Evolutionary conservation across 805 yeast species (phyloP).

Genomic region (Yamadazyma philogaea): DNA sequence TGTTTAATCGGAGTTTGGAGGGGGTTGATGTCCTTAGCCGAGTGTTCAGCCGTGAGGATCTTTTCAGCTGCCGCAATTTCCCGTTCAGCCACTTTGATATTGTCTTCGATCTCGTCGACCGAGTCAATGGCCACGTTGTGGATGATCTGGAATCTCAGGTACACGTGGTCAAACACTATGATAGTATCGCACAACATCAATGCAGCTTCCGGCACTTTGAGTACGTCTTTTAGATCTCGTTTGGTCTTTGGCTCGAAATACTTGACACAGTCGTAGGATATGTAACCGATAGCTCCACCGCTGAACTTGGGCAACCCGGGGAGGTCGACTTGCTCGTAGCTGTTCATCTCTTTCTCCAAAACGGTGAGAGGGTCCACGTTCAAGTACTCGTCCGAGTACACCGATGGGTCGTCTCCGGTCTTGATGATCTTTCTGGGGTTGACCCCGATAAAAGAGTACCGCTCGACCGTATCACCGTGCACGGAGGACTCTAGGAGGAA

Average conservation of each 20-base stretch:
- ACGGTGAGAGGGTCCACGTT: slow-evolving; percentile 78
- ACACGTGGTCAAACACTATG: slow-evolving; percentile 91
- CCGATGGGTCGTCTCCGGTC: slow-evolving; percentile 65
- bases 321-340: slow-evolving; percentile 64
- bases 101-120: slow-evolving; percentile 31
- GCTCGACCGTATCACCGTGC: slow-evolving; percentile 83
- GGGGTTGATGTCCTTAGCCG: slow-evolving; percentile 55
- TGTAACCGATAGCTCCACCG: slow-evolving; percentile 97
- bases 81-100: slow-evolving; percentile 52
- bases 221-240: slow-evolving; percentile 69
- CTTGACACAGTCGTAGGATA: slow-evolving; percentile 93
- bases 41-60: slow-evolving; percentile 42
- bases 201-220: slow-evolving; percentile 86
- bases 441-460: slow-evolving; percentile 89
- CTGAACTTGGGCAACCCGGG: slow-evolving; percentile 81
- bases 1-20: slow-evolving; percentile 69
- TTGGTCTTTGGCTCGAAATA: slow-evolving; percentile 93
- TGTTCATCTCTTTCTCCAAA: slow-evolving; percentile 69
- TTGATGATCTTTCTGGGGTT: slow-evolving; percentile 77
- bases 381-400: slow-evolving; percentile 22
- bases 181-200: slow-evolving; percentile 89
- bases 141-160: slow-evolving; percentile 86
- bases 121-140: slow-evolving; percentile 61
- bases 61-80: slow-evolving; percentile 56
- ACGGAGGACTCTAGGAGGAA: slow-evolving; percentile 86